A percentile compares a stretch with the other conserved stretches of the same genome.
These are phyloP conservation scores for Monilinia vaccinii-corymbosi DNA, from an alignment of 2,329 filamentous ascomycete genomes.

Conservation along the genomic window DNA sequence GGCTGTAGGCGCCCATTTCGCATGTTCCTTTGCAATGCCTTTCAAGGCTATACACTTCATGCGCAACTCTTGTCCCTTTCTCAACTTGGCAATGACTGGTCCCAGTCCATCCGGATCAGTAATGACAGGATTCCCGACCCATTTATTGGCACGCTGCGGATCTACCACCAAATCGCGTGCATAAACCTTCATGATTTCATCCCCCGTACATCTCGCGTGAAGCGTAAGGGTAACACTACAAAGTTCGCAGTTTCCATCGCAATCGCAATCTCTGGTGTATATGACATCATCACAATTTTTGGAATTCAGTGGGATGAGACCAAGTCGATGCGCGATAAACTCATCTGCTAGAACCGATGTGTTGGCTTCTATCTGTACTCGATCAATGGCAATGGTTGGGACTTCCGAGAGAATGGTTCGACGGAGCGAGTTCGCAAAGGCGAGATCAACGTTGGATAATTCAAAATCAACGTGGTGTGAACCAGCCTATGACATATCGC, in stretches of 20 bases:
- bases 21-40: conserved; percentile 96
- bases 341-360: conserved; percentile 95
- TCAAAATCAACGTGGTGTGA: conserved; percentile 80
- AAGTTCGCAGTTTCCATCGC: conserved; percentile 87
- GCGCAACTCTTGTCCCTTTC: conserved; percentile 81
- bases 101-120: conserved; percentile 74
- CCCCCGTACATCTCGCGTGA: conserved; percentile 74
- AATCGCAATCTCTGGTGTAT: conserved; percentile 92
- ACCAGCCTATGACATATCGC: conserved; percentile 52
- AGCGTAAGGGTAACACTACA: conserved; percentile 81
- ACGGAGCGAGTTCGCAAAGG: conserved; percentile 87
- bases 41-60: conserved; percentile 94
- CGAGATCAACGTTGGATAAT: conserved; percentile 78
- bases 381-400: conserved; percentile 87
- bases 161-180: conserved; percentile 76
- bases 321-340: conserved; percentile 86
- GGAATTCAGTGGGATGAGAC: conserved; percentile 79
- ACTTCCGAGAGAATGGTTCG: conserved; percentile 90
- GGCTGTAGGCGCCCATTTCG: conserved; percentile 91
- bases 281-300: conserved; percentile 74
- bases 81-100: conserved; percentile 79
- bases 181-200: conserved; percentile 89
- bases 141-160: conserved; percentile 60
- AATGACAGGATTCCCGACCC: conserved; percentile 73
- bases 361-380: conserved; percentile 88